A percentile compares a stretch with the other conserved stretches of the same genome.
phyloP scores from a whole-genome alignment of 257 asterid species.

The Cruciata laevipes region DNA sequence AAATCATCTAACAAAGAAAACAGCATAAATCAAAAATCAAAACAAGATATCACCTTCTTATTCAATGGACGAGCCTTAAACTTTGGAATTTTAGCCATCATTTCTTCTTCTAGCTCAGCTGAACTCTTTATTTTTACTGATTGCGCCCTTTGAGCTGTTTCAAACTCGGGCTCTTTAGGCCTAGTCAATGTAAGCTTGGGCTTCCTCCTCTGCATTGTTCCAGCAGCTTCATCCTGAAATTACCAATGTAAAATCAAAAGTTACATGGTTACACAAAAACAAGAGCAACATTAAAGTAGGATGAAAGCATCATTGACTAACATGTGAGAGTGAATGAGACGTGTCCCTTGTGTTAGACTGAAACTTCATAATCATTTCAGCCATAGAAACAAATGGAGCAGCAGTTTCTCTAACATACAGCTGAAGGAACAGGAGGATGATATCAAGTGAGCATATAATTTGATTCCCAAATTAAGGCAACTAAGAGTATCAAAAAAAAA shows the following conservation, averaged over 20 bases:
- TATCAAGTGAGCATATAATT: slow-evolving; percentile 1
- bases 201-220: slow-evolving; percentile 31
- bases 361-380: slow-evolving; percentile 86
- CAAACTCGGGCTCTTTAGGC: slow-evolving; percentile 90
- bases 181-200: slow-evolving; percentile 73
- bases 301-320: slow-evolving; percentile 13
- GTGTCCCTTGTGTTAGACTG: slow-evolving; percentile 70
- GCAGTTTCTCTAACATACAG: slow-evolving; percentile 65
- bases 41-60: slow-evolving; percentile 49
- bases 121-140: slow-evolving; percentile 62
- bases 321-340: slow-evolving; percentile 52
- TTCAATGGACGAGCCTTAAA: slow-evolving; percentile 84
- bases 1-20: background rate
- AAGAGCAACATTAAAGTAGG: background rate
- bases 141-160: slow-evolving; percentile 80
- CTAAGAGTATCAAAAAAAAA: background rate
- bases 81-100: slow-evolving; percentile 89
- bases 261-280: background rate
- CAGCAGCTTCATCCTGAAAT: slow-evolving; percentile 22
- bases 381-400: slow-evolving; percentile 74
- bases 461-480: background rate
- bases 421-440: slow-evolving; percentile 24
- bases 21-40: background rate
- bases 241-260: background rate
- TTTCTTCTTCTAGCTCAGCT: slow-evolving; percentile 85